phyloP scores from a whole-genome alignment of 1,284 basidiomycete species.

The Abortiporus biennis region DNA sequence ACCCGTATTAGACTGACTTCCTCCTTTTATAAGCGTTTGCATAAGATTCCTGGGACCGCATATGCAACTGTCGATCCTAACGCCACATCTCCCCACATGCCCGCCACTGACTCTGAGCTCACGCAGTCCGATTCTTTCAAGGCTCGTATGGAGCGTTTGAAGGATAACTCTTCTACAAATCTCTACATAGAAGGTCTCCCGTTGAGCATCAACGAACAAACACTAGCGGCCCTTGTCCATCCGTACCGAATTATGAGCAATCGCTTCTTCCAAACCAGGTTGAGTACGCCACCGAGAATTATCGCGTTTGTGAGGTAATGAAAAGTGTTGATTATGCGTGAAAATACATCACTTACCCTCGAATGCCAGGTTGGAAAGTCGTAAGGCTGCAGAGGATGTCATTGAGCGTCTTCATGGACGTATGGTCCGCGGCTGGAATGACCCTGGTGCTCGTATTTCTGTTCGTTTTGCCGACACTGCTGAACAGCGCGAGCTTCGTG shows the following conservation, averaged over 20 bases:
- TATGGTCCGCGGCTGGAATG: constrained; percentile 72
- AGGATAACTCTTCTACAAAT: constrained; percentile 59
- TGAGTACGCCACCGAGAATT: constrained; percentile 67
- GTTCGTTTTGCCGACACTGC: constrained; percentile 69
- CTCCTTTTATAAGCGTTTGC: constrained; percentile 47
- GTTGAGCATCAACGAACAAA: constrained; percentile 48
- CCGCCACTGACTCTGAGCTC: constrained; percentile 6
- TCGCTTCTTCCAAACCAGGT: constrained; percentile 66
- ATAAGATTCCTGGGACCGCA: constrained; percentile 70
- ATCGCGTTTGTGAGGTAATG: constrained; percentile 69
- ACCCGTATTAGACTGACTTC: constrained; percentile 1
- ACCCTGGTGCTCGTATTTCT: constrained; percentile 63
- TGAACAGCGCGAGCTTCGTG: constrained; percentile 41
- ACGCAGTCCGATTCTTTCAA: constrained; percentile 48
- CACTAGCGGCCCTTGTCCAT: constrained; percentile 49
- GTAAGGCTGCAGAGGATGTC: constrained; percentile 61
- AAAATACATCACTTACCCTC: not conserved
- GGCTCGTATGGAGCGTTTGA: constrained; percentile 61
- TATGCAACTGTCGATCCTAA: constrained; percentile 26
- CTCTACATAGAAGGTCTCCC: constrained; percentile 73
- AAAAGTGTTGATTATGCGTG: not conserved
- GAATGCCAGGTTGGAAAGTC: constrained; percentile 53
- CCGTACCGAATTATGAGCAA: constrained; percentile 66
- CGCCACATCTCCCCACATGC: not conserved
- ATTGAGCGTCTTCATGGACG: constrained; percentile 69